Evolutionary conservation across 768 basidiomycete genomes (phyloP).

Genomic region (Rhizopogon roseolus): DNA sequence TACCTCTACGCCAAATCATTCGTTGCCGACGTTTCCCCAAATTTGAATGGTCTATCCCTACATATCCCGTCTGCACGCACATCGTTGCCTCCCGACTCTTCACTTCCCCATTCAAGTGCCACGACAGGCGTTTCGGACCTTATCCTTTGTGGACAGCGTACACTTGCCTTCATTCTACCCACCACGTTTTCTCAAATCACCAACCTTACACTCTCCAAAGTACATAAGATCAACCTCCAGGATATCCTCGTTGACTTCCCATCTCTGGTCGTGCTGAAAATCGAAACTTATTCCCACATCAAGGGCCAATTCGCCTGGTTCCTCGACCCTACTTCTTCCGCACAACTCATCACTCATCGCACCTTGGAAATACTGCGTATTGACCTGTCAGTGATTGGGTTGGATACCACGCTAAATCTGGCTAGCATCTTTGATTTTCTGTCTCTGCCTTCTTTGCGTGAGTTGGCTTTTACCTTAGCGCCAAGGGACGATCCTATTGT

Average conservation of each 20-base stretch:
- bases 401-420: constrained; percentile 10
- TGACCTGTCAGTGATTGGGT: too few species aligned
- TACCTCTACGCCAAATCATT: constrained; percentile 14
- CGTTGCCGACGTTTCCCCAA: constrained; percentile 5
- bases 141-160: too few species aligned
- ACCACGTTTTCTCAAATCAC: too few species aligned
- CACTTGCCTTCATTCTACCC: too few species aligned
- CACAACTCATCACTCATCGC: constrained; percentile 2
- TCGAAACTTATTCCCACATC: too few species aligned
- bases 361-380: constrained; percentile 10
- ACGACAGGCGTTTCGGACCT: too few species aligned
- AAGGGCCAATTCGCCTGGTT: too few species aligned
- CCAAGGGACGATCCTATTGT: neutral
- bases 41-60: constrained; percentile 2
- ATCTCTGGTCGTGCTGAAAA: too few species aligned
- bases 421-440: constrained; percentile 15
- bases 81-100: neutral
- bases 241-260: too few species aligned
- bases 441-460: constrained; percentile 15
- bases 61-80: too few species aligned
- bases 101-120: neutral
- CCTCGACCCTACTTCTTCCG: neutral
- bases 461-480: constrained; percentile 8
- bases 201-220: too few species aligned
- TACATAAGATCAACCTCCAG: too few species aligned